Conservation (phyloP, 176 grass and related monocot species). For the Oryza meyeriana region DNA sequence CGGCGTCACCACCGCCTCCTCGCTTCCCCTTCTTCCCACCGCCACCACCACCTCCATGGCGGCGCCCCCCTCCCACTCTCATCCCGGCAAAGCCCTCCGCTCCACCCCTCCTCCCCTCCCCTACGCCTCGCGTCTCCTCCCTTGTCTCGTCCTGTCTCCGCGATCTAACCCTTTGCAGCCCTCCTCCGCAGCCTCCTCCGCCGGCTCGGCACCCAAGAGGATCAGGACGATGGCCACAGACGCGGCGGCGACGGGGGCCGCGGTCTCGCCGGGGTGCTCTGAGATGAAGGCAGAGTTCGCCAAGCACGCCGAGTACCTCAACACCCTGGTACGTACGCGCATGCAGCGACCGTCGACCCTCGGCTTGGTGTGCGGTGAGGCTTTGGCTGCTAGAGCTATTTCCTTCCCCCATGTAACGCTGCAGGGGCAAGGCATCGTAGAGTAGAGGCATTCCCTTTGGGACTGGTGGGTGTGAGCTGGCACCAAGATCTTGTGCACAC, state of each 20-base stretch:
- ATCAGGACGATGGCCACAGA: conserved; percentile 39
- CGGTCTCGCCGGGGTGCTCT: conserved; percentile 19
- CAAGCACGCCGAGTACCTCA: conserved; percentile 46
- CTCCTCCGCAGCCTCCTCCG: conserved; percentile 18
- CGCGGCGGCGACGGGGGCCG: background rate
- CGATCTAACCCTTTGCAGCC: background rate
- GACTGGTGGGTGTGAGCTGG: background rate
- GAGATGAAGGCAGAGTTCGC: conserved; percentile 51
- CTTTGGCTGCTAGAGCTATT: background rate
- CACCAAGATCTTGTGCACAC: background rate
- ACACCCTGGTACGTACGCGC: conserved; percentile 33
- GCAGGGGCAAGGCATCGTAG: background rate
- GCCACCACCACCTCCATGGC: conserved; percentile 24
- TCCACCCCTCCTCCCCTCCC: background rate
- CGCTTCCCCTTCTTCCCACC: background rate
- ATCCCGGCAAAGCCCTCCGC: conserved; percentile 34
- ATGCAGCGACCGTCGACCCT: background rate
- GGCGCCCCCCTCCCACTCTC: background rate
- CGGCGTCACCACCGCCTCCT: background rate
- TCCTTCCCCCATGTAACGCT: background rate
- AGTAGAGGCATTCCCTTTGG: background rate
- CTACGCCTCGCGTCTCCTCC: background rate
- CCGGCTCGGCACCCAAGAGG: conserved; percentile 39
- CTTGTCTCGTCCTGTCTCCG: background rate
- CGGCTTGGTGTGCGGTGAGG: background rate